These are phyloP conservation scores for Paxillus ammoniavirescens DNA, from an alignment of 768 basidiomycete species.

Conservation along the genomic window DNA sequence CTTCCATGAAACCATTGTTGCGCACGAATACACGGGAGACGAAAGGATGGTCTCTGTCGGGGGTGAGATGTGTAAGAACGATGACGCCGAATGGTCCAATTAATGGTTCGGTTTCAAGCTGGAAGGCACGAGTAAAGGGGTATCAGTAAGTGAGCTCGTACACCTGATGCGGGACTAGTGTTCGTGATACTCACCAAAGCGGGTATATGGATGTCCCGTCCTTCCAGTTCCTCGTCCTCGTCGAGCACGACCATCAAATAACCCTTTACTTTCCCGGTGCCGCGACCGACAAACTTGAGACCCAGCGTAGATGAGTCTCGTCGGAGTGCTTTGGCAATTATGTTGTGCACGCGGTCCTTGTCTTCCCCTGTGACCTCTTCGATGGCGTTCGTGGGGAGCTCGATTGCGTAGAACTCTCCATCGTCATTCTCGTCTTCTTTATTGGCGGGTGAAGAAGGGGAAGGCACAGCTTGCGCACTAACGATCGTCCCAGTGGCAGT, in stretches of 20 bases:
- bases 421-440: neutral
- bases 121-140: conserved; percentile 16
- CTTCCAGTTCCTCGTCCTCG: conserved; percentile 35
- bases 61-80: conserved; percentile 38
- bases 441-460: neutral
- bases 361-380: conserved; percentile 30
- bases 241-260: conserved; percentile 46
- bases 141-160: neutral
- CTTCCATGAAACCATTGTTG: conserved; percentile 35
- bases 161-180: no score
- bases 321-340: conserved; percentile 40
- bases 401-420: conserved; percentile 33
- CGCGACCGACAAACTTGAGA: conserved; percentile 37
- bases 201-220: conserved; percentile 28
- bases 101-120: conserved; percentile 1
- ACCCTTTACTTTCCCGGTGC: conserved; percentile 30
- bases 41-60: conserved; percentile 36
- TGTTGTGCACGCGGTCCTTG: conserved; percentile 25
- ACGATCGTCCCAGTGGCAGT: conserved; percentile 32
- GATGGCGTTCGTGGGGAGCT: conserved; percentile 30
- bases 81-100: conserved; percentile 22
- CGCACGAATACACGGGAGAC: conserved; percentile 54
- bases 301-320: conserved; percentile 22
- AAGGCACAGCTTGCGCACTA: neutral
- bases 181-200: conserved; percentile 31